Base-by-base conservation (phyloP, 805 yeast genomes). In the Yarrowia alimentaria region DNA sequence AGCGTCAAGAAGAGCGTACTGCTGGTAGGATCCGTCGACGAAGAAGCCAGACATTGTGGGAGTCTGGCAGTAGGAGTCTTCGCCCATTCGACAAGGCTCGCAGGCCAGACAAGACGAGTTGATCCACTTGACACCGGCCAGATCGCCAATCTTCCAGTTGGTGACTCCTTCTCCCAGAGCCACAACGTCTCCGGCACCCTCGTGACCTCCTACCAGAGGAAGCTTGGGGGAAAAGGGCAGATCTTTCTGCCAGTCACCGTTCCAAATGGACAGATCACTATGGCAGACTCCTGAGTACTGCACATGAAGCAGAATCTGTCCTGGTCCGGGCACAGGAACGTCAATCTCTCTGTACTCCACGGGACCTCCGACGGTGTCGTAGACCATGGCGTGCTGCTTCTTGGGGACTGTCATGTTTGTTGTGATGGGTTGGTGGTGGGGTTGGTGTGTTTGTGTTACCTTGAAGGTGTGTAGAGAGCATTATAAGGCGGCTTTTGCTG, bases 201-300 rank as follows among this genome's bases (percentile, higher is more conserved):
- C 94, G 70, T 85, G 94, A 60, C 94, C 94, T 56, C 91, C 93
- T 40, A 85, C 89, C 60, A 83, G 71, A 16, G 91, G 91, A 55
- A 82, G 73, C 65, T 81, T 82, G 57, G 83, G 78, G 56, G 71
- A 77, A 66, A 83, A 72, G 47, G 94, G 93, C 94, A 95, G 87
- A 71, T 87, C 95, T 63, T 95, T 95, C 66, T 84, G 79, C 90
- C 93, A 85, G 51, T 93, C 95, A 63, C 95, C 95, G 66, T 84
- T 79, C 90, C 93, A 85, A 51, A 93, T 95, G 74, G 87, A 95
- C 67, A 88, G 77, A 65, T 87, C 96, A 29, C 95, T 86, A 75
- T 89, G 96, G 71, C 96, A 87, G 52, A 87, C 95, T 69, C 96
- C 96, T 18, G 95, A 80, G 76, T 83, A 87, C 71, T 80, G 80